These are phyloP conservation scores for Microsporum audouinii DNA, from an alignment of 2,329 filamentous ascomycete species.

Conservation along the genomic window DNA sequence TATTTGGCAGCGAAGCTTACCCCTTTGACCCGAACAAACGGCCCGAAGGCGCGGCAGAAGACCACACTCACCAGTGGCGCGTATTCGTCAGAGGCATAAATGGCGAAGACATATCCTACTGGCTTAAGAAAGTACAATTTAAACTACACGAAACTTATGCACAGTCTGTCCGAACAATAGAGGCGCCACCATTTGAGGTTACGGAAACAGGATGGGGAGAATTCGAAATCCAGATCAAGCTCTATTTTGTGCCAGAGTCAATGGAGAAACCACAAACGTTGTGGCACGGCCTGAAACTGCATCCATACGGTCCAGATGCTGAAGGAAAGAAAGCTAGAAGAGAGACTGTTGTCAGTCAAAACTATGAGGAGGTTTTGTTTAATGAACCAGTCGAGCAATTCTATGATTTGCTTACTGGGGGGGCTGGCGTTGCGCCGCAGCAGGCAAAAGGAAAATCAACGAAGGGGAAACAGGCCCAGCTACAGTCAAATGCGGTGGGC, in stretches of 20 bases:
- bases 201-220: conserved; percentile 95
- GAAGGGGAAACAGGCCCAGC: conserved; percentile 43
- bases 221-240: conserved; percentile 89
- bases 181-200: conserved; percentile 71
- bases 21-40: conserved; percentile 68
- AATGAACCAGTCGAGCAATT: conserved; percentile 93
- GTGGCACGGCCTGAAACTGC: conserved; percentile 82
- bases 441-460: conserved; percentile 41
- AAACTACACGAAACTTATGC: conserved; percentile 96
- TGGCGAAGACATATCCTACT: conserved; percentile 83
- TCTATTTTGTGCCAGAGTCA: conserved; percentile 81
- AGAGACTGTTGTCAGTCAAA: conserved; percentile 61
- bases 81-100: conserved; percentile 88
- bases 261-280: conserved; percentile 92
- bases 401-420: conserved; percentile 72
- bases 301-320: conserved; percentile 71
- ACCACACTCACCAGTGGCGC: conserved; percentile 94
- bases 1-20: conserved; percentile 69
- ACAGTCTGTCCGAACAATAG: conserved; percentile 76
- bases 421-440: conserved; percentile 40
- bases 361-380: conserved; percentile 90
- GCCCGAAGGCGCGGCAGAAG: conserved; percentile 63
- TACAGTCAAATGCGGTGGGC: conserved; percentile 40
- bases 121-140: conserved; percentile 94
- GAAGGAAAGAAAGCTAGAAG: conserved; percentile 58